Percentiles rank a stretch among this genome's conserved stretches.
phyloP scores from a whole-genome alignment of 2,329 filamentous ascomycete species.

The Proliferodiscus dingleyae region DNA sequence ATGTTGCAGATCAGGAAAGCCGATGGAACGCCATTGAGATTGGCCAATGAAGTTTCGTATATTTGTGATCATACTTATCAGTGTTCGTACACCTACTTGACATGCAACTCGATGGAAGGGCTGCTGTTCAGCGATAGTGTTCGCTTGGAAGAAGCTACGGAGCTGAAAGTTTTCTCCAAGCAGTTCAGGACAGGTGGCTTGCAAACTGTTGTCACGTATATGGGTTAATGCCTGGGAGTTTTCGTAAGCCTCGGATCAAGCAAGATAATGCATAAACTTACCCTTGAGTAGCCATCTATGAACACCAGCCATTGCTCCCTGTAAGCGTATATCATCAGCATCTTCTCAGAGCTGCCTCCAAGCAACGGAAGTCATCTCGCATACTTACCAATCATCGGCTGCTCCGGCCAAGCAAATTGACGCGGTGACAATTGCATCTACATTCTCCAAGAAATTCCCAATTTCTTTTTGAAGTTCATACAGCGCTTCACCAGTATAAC shows the following conservation, averaged over 20 bases:
- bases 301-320: conserved; percentile 20
- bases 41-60: background rate
- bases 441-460: conserved; percentile 13
- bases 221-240: conserved; percentile 9
- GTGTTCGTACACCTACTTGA: background rate
- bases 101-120: background rate
- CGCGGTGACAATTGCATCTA: conserved; percentile 15
- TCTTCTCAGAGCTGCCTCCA: background rate
- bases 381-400: conserved; percentile 16
- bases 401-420: conserved; percentile 15
- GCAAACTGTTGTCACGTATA: conserved; percentile 3
- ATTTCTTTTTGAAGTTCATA: conserved; percentile 16
- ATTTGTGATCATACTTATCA: conserved; percentile 4
- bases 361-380: background rate
- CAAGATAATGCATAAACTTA: background rate
- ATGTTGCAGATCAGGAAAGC: conserved; percentile 12
- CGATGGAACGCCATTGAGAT: conserved; percentile 9
- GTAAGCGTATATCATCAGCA: background rate
- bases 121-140: background rate
- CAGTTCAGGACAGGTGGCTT: conserved; percentile 10
- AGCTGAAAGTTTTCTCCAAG: conserved; percentile 6
- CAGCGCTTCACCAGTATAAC: conserved; percentile 7
- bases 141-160: conserved; percentile 2
- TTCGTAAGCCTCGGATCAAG: background rate
- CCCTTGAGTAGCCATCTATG: conserved; percentile 17